Evolutionary conservation across 805 yeast species (phyloP), one percentile per base, ranked within the genome.

Genomic region (Isabelozyma gotoi): DNA sequence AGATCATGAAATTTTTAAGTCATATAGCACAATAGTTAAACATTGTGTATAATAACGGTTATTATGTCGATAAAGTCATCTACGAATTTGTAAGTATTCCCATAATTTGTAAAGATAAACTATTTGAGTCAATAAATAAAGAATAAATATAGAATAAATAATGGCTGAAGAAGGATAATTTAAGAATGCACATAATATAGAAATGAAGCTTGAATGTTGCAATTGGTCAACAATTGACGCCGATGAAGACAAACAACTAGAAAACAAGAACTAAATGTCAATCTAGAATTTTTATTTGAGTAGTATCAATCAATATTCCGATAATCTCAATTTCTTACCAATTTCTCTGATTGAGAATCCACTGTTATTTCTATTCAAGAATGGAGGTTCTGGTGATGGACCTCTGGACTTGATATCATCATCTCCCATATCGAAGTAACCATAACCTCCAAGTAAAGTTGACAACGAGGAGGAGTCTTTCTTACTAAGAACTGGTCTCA

Each of bases 261-360:
- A 20, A 37, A 32, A 20, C 17, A 15, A 38, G n/a, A 24, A 38
- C 11, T 40, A 11, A 21, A 18, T 15, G 14, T 40, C 19, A 35
- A 14, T 34, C 19, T 34, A 17, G 17, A 19, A 36, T 16, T 7
- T 24, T 24, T 7, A 10, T 24, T 24, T 24, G 29, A 10, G 17
- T 33, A 33, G 8, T 20, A 2, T 27, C 15, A 19, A 7, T 57
- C 61, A 83, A 50, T 82, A 82, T 56, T 83, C 88, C 2, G 85
- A 77, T 38, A 83, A 67, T 45, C 87, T 63, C 48, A 83, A 62
- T 61, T 83, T 83, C 56, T 82, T 76, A 36, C 85, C 88, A 49
- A 83, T 80, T 47, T 83, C 86, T 41, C 81, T 59, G 29, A 75
- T 56, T 11, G 77, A 63, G 48, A 68, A 67, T 12, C 68, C 69